Percentiles rank a stretch among this genome's conserved stretches.
These are phyloP conservation scores for Metarhizium rileyi DNA, from an alignment of 2,329 filamentous ascomycete genomes.

Conservation along the genomic window DNA sequence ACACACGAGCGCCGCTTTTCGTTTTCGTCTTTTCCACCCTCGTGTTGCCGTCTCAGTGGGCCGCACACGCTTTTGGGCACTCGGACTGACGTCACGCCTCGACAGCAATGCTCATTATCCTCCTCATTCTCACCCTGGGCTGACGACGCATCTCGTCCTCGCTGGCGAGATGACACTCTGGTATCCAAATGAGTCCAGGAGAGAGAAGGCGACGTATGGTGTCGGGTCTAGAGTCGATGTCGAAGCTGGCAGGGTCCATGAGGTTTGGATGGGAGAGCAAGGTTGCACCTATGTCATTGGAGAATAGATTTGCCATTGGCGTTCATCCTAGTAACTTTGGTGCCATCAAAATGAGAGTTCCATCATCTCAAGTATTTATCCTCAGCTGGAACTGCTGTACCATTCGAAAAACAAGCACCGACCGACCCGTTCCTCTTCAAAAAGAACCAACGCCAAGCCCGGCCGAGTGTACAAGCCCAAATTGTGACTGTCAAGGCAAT, in stretches of 20 bases:
- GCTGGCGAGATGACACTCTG: constrained; percentile 55
- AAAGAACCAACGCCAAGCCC: too few relatives aligned
- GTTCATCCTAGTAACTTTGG: background rate
- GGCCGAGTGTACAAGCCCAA: too few relatives aligned
- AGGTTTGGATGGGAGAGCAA: constrained; percentile 57
- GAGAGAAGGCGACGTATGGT: constrained; percentile 48
- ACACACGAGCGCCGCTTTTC: background rate
- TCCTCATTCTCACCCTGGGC: constrained; percentile 53
- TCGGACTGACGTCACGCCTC: background rate
- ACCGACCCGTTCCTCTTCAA: too few relatives aligned
- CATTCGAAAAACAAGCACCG: too few relatives aligned
- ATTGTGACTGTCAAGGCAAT: too few relatives aligned
- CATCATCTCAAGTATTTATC: too few relatives aligned
- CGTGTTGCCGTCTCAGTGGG: background rate
- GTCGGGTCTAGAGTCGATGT: constrained; percentile 57
- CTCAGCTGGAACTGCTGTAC: too few relatives aligned
- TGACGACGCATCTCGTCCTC: constrained; percentile 62
- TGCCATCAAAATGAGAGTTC: too few relatives aligned
- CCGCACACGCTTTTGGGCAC: background rate
- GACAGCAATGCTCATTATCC: constrained; percentile 56
- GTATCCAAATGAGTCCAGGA: constrained; percentile 49
- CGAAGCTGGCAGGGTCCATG: constrained; percentile 51
- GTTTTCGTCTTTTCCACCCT: background rate
- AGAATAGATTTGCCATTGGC: constrained; percentile 28
- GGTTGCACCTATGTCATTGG: constrained; percentile 62